Evolutionary conservation across 1,284 basidiomycete species (phyloP).

Genomic region (Microbotryum saponariae): DNA sequence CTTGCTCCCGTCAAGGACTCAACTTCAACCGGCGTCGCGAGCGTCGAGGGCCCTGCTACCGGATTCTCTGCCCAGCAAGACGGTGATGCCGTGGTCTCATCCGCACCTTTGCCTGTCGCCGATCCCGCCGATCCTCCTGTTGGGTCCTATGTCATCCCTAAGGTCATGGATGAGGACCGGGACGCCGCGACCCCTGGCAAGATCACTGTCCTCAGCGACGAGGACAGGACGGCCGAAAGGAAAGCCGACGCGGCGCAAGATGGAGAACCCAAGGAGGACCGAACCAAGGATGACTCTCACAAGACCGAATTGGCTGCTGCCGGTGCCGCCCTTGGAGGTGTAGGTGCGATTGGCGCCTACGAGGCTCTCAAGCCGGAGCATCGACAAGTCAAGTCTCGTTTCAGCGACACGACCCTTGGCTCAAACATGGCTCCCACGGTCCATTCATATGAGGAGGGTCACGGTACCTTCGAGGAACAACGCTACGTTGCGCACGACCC

Average conservation of each 20-base stretch:
- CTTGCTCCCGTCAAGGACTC: too few species aligned
- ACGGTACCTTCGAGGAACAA: slow-evolving; percentile 11
- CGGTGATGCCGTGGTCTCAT: too few species aligned
- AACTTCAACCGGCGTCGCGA: too few species aligned
- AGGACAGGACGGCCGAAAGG: not conserved
- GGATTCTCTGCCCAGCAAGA: too few species aligned
- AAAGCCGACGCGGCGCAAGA: too few species aligned
- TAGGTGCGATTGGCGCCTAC: slow-evolving; percentile 1
- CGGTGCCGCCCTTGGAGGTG: slow-evolving; percentile 14
- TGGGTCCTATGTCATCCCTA: too few species aligned
- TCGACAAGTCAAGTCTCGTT: not conserved
- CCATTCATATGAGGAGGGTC: too few species aligned
- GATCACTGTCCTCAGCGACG: not conserved
- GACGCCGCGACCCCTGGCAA: not conserved
- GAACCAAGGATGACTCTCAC: not conserved
- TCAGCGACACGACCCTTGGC: slow-evolving; percentile 1
- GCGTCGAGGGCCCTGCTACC: too few species aligned
- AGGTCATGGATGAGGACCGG: not conserved
- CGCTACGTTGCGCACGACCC: slow-evolving; percentile 11
- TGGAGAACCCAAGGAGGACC: not conserved
- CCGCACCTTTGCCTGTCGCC: too few species aligned
- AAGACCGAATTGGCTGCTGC: slow-evolving; percentile 8
- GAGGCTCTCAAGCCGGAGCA: slow-evolving; percentile 3
- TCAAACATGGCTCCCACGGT: not conserved
- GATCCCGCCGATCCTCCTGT: too few species aligned